Evolutionary conservation across 192 early-diverging fungal genomes (phyloP).

Genomic region (Glomus cerebriforme): DNA sequence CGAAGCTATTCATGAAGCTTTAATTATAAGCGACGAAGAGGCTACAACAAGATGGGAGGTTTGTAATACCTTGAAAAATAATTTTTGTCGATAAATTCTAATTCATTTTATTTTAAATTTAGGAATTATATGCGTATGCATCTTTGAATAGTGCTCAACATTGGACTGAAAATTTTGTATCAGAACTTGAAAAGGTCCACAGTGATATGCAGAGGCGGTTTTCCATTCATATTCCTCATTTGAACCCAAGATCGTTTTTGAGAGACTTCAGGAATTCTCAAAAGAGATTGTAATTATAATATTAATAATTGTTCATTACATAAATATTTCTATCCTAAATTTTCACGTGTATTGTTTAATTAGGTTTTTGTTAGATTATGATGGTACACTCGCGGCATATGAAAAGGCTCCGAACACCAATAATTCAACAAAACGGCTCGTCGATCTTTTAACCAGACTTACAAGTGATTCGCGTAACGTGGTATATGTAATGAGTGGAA

Average conservation of each 20-base stretch:
- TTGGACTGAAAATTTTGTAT: conserved; percentile 67
- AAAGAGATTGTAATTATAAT: conserved; percentile 48
- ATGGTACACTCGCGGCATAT: conserved; percentile 71
- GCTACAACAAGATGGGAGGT: conserved; percentile 71
- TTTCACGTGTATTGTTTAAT: not conserved
- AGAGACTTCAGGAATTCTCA: conserved; percentile 38
- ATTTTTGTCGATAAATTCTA: not conserved
- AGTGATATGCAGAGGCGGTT: conserved; percentile 51
- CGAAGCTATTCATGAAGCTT: conserved; percentile 85
- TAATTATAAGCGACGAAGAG: conserved; percentile 81
- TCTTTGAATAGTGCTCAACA: conserved; percentile 67
- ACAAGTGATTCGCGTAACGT: conserved; percentile 64
- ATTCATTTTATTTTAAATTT: not conserved
- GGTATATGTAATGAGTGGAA: conserved; percentile 76
- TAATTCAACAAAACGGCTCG: conserved; percentile 51
- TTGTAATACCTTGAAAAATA: not conserved
- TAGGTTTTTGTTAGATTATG: conserved; percentile 60
- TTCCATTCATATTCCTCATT: conserved; percentile 48
- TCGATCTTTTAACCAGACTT: conserved; percentile 56
- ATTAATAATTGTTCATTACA: not conserved
- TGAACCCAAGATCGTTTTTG: conserved; percentile 38
- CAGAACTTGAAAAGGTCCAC: conserved; percentile 55
- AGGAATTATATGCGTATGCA: conserved; percentile 65
- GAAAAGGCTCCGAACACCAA: conserved; percentile 56
- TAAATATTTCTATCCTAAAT: not conserved